Evolutionary conservation across 768 basidiomycete species (phyloP), one percentile per base, ranked within the genome.

Genomic region (Lactarius sp.): DNA sequence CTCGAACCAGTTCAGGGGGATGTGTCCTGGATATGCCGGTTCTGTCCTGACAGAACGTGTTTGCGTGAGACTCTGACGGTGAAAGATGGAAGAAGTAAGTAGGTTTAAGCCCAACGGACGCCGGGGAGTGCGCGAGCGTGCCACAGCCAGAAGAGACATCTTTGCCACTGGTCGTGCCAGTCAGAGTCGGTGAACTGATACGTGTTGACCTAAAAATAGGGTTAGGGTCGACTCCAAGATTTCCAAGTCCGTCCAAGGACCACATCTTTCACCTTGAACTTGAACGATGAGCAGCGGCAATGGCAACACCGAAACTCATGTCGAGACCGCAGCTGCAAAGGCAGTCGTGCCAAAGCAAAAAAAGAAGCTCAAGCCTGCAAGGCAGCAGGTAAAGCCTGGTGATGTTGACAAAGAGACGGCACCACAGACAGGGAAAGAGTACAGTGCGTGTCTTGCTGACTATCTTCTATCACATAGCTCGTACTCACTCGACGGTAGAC

Each of bases 381-480:
- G 94, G 54, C 94, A 95, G 70, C 94, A 98, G 71, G 94, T 98
- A 13, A 88, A 90, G 69, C 78, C 90, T 1, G 94, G 93, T 42
- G 88, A 96, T 69, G 90, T 96, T 18, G 91, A 91, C 67, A 93
- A 92, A 76, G 85, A 83, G 55, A 93, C 94, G 73, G 85, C 88
- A 0, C 83, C 87, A 9, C 94, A 98, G 75, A 92, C 93, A 0
- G 94, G 94, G 54, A 96, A 96, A 74, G 94, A 97, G 73, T 97
- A 96, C 77, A 98, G 94, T 95, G 69, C 70, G 89, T 84, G 52
- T 44, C 64, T 12, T 56, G 34, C 51, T 34, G n/a, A 37, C 34
- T 60, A 44, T 62, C 60, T 14, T 27, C 52, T 31, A 51, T 20
- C 39, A 41, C 27, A 13, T 31, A 20, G 49, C 33, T 20, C 51